A percentile compares a stretch with the other conserved stretches of the same genome.
Evolutionary conservation across 371 early-diverging fungal genomes (phyloP).

Genomic region (Entomophthora muscae): DNA sequence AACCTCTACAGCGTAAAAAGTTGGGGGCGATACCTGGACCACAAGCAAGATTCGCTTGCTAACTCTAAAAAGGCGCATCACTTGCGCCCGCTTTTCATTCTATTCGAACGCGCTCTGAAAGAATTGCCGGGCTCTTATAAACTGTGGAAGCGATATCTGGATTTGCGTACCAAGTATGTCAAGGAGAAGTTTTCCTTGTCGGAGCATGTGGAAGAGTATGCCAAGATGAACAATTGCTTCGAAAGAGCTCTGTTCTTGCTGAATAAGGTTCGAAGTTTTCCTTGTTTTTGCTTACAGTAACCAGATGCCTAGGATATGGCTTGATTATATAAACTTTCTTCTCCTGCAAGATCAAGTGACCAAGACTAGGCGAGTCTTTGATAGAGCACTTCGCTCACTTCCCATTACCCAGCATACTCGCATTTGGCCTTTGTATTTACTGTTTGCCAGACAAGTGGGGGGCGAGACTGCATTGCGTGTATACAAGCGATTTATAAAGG

Average conservation of each 20-base stretch:
- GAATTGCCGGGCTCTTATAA: slow-evolving; percentile 87
- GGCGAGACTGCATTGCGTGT: slow-evolving; percentile 70
- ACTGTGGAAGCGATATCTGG: slow-evolving; percentile 85
- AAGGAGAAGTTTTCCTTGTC: slow-evolving; percentile 25
- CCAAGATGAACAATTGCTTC: slow-evolving; percentile 47
- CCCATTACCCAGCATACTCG: slow-evolving; percentile 85
- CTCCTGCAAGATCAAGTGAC: slow-evolving; percentile 54
- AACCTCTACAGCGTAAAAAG: slow-evolving; percentile 60
- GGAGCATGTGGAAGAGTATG: slow-evolving; percentile 31
- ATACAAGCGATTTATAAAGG: slow-evolving; percentile 65
- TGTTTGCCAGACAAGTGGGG: slow-evolving; percentile 57
- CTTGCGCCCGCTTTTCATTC: slow-evolving; percentile 26
- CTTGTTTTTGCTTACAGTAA: not conserved
- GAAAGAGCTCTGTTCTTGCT: slow-evolving; percentile 72
- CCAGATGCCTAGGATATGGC: slow-evolving; percentile 73
- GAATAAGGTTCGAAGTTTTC: slow-evolving; percentile 46
- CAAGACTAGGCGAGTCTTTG: slow-evolving; percentile 64
- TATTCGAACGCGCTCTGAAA: slow-evolving; percentile 77
- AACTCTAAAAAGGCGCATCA: slow-evolving; percentile 9
- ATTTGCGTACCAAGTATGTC: slow-evolving; percentile 36
- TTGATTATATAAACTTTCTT: slow-evolving; percentile 51
- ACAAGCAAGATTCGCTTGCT: slow-evolving; percentile 36
- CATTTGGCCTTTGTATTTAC: slow-evolving; percentile 74
- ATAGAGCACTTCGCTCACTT: slow-evolving; percentile 73
- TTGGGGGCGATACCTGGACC: slow-evolving; percentile 85